Conservation (phyloP, 495 filamentous ascomycete genomes). For the Tuber indicum region DNA sequence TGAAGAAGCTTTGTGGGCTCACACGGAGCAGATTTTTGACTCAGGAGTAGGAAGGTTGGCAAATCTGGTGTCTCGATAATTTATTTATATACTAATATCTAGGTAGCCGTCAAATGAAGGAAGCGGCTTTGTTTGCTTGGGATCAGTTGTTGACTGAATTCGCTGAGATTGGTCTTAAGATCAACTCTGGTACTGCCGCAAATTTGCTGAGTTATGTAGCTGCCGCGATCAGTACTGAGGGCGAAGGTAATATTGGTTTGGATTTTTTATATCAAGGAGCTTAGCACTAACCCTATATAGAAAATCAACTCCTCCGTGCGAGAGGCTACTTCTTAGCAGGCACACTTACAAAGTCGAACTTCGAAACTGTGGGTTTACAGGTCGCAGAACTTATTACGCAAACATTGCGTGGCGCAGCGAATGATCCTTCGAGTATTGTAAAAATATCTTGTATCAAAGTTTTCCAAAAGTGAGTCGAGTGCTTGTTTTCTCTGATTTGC, state of each 20-base stretch:
- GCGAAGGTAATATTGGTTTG: constrained; percentile 47
- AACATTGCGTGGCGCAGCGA: constrained; percentile 64
- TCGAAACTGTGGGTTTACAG: constrained; percentile 50
- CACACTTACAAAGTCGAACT: constrained; percentile 56
- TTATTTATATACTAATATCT: constrained; percentile 12
- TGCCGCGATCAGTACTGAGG: constrained; percentile 57
- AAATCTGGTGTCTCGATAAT: neutral
- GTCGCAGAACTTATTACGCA: constrained; percentile 62
- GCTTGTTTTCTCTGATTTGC: constrained; percentile 42
- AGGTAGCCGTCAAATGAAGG: constrained; percentile 47
- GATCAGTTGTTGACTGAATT: constrained; percentile 76
- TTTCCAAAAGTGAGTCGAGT: constrained; percentile 67
- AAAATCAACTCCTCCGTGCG: constrained; percentile 65
- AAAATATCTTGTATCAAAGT: constrained; percentile 86
- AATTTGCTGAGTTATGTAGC: constrained; percentile 71
- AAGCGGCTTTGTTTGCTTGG: constrained; percentile 75
- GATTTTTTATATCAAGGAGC: neutral
- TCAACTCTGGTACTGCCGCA: constrained; percentile 59
- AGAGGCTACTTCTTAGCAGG: constrained; percentile 81
- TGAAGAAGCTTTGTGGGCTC: constrained; percentile 34
- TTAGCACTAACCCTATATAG: constrained; percentile 21
- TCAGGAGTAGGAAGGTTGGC: constrained; percentile 23
- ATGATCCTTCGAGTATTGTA: constrained; percentile 75
- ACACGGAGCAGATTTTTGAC: constrained; percentile 36
- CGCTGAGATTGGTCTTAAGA: constrained; percentile 60